These are phyloP conservation scores for Fraxinus pennsylvanica DNA, from an alignment of 257 asterid species.

Conservation along the genomic window DNA sequence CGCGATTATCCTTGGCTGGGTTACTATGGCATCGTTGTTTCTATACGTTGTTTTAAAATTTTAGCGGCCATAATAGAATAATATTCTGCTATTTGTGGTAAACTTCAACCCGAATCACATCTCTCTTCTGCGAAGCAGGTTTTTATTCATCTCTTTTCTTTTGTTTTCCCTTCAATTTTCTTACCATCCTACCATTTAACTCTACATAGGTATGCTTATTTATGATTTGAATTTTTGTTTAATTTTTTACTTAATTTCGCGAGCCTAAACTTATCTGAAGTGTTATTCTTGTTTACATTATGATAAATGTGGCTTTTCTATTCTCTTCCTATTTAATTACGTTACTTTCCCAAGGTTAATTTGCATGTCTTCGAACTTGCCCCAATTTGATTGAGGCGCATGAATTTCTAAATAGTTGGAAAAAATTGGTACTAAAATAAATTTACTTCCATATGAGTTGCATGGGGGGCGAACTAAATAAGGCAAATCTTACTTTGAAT, in stretches of 20 bases:
- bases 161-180: neutral
- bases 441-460: neutral
- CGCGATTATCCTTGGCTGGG: conserved; percentile 84
- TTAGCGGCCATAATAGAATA: neutral
- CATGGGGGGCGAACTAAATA: neutral
- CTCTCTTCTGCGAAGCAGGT: neutral
- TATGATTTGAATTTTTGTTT: neutral
- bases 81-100: neutral
- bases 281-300: neutral
- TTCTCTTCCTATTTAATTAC: neutral
- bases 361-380: neutral
- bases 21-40: conserved; percentile 73
- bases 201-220: neutral
- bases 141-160: neutral
- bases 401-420: neutral
- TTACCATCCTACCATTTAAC: neutral
- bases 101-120: neutral
- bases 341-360: neutral
- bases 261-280: too few relatives aligned
- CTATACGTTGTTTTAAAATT: conserved; percentile 69
- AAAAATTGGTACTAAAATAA: neutral
- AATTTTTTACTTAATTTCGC: neutral
- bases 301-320: neutral
- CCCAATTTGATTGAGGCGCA: neutral
- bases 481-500: neutral